A percentile compares a stretch with the other conserved stretches of the same genome.
phyloP scores from a whole-genome alignment of 257 asterid genomes.

The Solanum lignicaule region DNA sequence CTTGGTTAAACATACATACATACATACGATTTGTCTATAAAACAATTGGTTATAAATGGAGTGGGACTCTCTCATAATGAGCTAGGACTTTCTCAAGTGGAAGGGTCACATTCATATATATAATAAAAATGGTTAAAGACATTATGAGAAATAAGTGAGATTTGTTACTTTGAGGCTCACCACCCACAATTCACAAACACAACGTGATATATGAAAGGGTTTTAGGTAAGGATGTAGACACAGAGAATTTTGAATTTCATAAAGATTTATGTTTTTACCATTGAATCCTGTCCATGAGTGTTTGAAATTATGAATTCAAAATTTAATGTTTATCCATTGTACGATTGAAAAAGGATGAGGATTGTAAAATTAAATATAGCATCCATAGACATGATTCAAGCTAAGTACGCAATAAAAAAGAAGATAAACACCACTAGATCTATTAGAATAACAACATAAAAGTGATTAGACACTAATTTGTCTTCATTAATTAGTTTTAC shows the following conservation, averaged over 20 bases:
- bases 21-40: neutral
- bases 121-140: neutral
- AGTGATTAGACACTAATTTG: neutral
- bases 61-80: neutral
- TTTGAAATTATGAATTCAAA: neutral
- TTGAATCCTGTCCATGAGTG: neutral
- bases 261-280: neutral
- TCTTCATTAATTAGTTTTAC: neutral
- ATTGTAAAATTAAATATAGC: neutral
- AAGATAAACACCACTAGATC: neutral
- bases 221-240: neutral
- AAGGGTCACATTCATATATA: neutral
- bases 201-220: neutral
- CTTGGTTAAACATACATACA: neutral
- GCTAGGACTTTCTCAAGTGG: neutral
- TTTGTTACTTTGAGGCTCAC: neutral
- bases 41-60: neutral
- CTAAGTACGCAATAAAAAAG: neutral
- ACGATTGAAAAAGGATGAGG: neutral
- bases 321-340: neutral
- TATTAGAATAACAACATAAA: neutral
- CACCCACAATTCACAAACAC: neutral
- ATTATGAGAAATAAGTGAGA: neutral
- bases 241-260: neutral
- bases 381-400: neutral